phyloP scores from a whole-genome alignment of 768 basidiomycete species.

The Tulasnella sp. region DNA sequence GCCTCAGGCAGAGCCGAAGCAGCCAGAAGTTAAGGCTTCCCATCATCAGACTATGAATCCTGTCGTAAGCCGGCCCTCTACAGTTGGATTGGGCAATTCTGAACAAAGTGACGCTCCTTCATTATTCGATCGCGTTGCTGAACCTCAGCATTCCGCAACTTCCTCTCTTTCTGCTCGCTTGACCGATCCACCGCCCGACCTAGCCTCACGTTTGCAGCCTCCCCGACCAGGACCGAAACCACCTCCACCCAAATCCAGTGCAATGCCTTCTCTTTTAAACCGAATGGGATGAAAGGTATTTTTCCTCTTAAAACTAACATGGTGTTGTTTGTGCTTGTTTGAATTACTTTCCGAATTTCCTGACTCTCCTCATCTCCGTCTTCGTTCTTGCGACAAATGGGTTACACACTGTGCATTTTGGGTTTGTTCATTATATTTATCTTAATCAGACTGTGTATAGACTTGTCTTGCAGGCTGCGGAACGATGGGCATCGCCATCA shows the following conservation, averaged over 20 bases:
- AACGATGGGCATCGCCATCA: constrained; percentile 94
- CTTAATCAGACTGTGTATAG: constrained; percentile 2
- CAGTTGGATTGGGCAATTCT: background rate
- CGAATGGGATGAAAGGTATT: background rate
- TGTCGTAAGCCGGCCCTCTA: no score
- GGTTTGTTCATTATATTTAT: constrained; percentile 31
- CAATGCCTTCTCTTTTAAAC: background rate
- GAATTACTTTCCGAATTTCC: background rate
- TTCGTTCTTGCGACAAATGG: constrained; percentile 40
- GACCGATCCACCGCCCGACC: background rate
- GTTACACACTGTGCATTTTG: constrained; percentile 84
- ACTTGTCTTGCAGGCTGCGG: constrained; percentile 59
- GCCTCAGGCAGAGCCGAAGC: background rate
- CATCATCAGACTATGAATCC: background rate
- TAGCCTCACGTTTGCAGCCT: background rate
- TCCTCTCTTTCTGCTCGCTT: background rate
- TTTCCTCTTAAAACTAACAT: background rate
- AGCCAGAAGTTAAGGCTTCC: background rate
- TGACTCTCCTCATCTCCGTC: background rate
- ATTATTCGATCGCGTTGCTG: background rate
- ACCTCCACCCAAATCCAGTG: background rate
- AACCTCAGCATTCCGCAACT: background rate
- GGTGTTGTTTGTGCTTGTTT: constrained; percentile 2
- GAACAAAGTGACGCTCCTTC: background rate
- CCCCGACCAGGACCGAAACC: background rate